Percentiles rank a stretch among this genome's conserved stretches.
phyloP scores from a whole-genome alignment of 2,329 filamentous ascomycete species.

The Orbilia ellipsospora region DNA sequence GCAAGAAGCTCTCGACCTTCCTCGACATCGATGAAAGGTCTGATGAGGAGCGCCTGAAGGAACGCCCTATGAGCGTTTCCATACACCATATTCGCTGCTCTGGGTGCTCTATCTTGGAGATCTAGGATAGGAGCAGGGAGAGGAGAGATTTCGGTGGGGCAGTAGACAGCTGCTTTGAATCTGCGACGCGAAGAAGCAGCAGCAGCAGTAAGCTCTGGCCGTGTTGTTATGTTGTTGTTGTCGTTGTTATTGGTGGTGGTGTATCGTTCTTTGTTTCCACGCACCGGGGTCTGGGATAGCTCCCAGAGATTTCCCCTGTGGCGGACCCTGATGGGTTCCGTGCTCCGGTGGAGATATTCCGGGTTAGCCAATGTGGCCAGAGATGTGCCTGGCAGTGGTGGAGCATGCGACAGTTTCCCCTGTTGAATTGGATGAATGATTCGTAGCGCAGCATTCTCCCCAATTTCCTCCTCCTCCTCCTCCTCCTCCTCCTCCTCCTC shows the following conservation, averaged over 20 bases:
- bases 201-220: not conserved
- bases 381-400: not conserved
- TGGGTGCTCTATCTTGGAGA: not conserved
- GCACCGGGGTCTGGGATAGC: no score
- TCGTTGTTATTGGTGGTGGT: not conserved
- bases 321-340: not conserved
- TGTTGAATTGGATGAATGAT: not conserved
- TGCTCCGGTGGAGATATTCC: not conserved
- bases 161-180: not conserved
- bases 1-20: constrained; percentile 80
- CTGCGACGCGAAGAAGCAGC: not conserved
- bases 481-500: constrained; percentile 1
- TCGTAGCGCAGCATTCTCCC: constrained; percentile 1
- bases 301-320: not conserved
- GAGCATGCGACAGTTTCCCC: constrained; percentile 31
- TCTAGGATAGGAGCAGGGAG: not conserved
- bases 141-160: not conserved
- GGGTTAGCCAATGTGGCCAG: constrained; percentile 41
- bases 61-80: constrained; percentile 84
- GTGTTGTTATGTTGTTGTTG: constrained; percentile 12
- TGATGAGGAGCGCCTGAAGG: constrained; percentile 85
- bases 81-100: constrained; percentile 62
- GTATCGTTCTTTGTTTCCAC: no score
- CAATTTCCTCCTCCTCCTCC: not conserved
- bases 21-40: constrained; percentile 78